Percentiles rank a stretch among this genome's conserved stretches.
phyloP scores from a whole-genome alignment of 495 filamentous ascomycete genomes.

The Alectoria sarmentosa region DNA sequence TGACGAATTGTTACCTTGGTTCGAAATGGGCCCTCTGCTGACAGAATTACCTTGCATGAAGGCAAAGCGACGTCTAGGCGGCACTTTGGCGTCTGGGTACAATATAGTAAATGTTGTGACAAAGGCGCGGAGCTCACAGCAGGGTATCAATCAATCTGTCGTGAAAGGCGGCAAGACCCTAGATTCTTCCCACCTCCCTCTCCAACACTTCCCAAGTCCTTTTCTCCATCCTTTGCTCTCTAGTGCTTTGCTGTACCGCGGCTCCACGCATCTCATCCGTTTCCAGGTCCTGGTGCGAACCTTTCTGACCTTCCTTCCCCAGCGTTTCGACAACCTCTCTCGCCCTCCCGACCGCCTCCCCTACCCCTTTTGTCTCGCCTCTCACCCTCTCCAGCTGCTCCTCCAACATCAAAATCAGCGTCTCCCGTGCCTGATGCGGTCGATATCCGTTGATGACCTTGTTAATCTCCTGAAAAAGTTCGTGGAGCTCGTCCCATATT shows the following conservation, averaged over 20 bases:
- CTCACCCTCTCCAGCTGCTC: conserved; percentile 67
- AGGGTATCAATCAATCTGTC: too few relatives aligned
- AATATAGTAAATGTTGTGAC: background rate
- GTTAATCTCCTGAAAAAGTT: conserved; percentile 80
- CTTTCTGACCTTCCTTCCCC: conserved; percentile 38
- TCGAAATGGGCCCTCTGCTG: too few relatives aligned
- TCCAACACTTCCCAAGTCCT: conserved; percentile 28
- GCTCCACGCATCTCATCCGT: conserved; percentile 4
- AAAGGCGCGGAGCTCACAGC: too few relatives aligned
- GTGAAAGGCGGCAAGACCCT: background rate
- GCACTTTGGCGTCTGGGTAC: background rate
- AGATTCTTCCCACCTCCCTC: conserved; percentile 11
- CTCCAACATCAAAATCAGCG: conserved; percentile 86
- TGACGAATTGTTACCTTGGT: too few relatives aligned
- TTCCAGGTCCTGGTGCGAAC: conserved; percentile 28
- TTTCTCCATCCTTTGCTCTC: conserved; percentile 23
- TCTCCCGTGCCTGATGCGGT: conserved; percentile 91
- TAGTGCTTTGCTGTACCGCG: conserved; percentile 12
- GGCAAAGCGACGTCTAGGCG: too few relatives aligned
- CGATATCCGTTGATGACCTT: conserved; percentile 89
- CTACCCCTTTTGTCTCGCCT: conserved; percentile 53
- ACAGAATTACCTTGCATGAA: too few relatives aligned
- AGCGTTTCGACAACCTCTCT: conserved; percentile 64
- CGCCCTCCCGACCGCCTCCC: conserved; percentile 57
- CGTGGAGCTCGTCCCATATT: conserved; percentile 69